Base-by-base conservation (phyloP, 306 rosid genomes). In the Pyrus betulifolia region DNA sequence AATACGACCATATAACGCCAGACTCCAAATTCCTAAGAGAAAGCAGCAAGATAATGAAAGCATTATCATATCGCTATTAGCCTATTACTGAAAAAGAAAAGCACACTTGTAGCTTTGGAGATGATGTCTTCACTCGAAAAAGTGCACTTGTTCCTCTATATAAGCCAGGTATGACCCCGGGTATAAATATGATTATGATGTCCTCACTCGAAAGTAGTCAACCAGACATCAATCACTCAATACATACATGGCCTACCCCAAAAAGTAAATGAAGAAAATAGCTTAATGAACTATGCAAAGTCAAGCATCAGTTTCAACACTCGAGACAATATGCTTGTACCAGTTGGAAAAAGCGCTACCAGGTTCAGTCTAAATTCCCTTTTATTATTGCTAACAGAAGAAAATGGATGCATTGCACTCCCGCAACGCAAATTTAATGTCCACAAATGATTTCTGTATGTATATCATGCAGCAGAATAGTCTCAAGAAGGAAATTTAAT, bases 1-100 rank as follows among this genome's bases (percentile, higher is more conserved):
- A 84, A 95, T 27, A 95, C 90, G 57, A 95, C 91, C 97, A 92
- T 85, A 82, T 88, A 92, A 8, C 85, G 85, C 23, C 78, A 83
- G 75, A 79, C 71, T 79, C 87, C 83, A 33, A 70, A 52, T 71
- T 85, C 90, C 98, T 95, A 78, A 27, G 79, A 74, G 57, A 74
- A 81, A 71, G 42, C 59, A 61, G 54, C 61, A 28, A 38, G 31
- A 66, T 63, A 71, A 66, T 74, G 76, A 83, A 84, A 66, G 33
- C 46, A 67, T 13, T 3, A 44, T 22, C 46, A 45, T 35, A 80
- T 31, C 58, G 51, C 22, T 17, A 78, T 22, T 54, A 38, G 44
- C 51, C 35, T 21, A 27, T 25, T 2, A 60, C n/a, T 5, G 28
- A 51, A 42, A 17, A 28, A 38, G 46, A 64, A 64, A 30, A 64